Base-by-base conservation (phyloP, 257 asterid genomes). In the Solanum virginianum region DNA sequence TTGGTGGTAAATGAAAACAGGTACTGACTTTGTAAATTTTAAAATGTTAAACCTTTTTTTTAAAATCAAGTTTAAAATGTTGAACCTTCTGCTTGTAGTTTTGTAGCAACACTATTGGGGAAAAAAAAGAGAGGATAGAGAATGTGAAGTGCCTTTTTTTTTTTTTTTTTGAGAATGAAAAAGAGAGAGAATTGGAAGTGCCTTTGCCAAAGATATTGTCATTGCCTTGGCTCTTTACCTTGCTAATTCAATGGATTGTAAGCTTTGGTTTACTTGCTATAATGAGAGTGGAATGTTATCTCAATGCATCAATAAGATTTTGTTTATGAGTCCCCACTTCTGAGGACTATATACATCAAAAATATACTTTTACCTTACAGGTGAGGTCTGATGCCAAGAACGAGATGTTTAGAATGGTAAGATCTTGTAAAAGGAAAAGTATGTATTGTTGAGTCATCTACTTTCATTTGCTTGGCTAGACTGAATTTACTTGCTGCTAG, bases 131-230 rank as follows among this genome's bases (percentile, higher is more conserved):
- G 90, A 90, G 97, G 87, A 96, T 94, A 87, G 98, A 94, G 86
- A 96, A 24, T 63, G 41, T 4, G 71, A 6, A 13, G 24, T 60
- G 66, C 29, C 63, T 18, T 7, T 0, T 2, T 55, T 8, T 43
- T 55, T 17, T 55, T 29, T 29, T 29, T 29, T 29, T 29, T 29
- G 32, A 0, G 60, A 56, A 17, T 56, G 62, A 56, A 56, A 10
- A 5, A n/a, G 91, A 86, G 98, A 97, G 99, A 59, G 93, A 93
- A 88, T 93, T 98, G 97, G 98, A 94, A 77, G 98, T 94, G 81
- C 99, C 97, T 86, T 90, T 94, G 49, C 99, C 97, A 56, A 94
- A 96, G 98, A 97, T 94, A 45, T 63, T 70, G 59, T 51, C 74
- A 29, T 4, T 11, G 24, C 10, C 20, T 41, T 82, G 24, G 18